Percentiles rank a stretch among this genome's conserved stretches.
Evolutionary conservation across 2,329 filamentous ascomycete species (phyloP).

Genomic region (Fusarium albidum): DNA sequence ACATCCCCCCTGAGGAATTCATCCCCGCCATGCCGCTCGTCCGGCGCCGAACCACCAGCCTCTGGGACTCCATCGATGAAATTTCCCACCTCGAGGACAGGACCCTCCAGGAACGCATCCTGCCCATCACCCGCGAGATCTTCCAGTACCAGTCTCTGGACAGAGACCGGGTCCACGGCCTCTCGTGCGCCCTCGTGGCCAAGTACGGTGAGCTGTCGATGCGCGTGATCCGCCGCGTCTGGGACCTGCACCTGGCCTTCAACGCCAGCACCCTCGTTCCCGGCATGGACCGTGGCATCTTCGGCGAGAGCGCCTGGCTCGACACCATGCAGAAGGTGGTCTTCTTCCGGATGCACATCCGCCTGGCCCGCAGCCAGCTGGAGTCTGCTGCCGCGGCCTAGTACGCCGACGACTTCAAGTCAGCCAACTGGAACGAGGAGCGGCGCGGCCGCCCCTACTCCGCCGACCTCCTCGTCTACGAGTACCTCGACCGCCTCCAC

Average conservation of each 20-base stretch:
- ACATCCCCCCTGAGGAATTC: conserved; percentile 9
- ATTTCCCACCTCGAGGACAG: conserved; percentile 11
- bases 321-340: conserved; percentile 14
- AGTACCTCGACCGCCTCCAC: conserved; percentile 22
- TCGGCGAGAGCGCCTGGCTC: conserved; percentile 20
- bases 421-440: neutral
- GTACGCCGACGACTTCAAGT: conserved; percentile 30
- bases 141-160: conserved; percentile 11
- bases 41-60: conserved; percentile 13
- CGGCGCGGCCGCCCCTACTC: conserved; percentile 4
- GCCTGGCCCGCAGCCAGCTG: conserved; percentile 23
- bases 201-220: conserved; percentile 34
- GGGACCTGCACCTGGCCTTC: conserved; percentile 31
- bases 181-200: conserved; percentile 26
- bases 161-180: conserved; percentile 22
- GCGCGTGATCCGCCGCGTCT: conserved; percentile 26
- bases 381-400: conserved; percentile 27
- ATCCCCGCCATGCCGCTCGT: conserved; percentile 17
- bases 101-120: conserved; percentile 14
- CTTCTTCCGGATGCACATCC: conserved; percentile 23
- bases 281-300: conserved; percentile 7
- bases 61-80: conserved; percentile 17
- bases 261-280: conserved; percentile 21
- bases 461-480: conserved; percentile 21
- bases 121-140: conserved; percentile 24